Evolutionary conservation across 2,329 filamentous ascomycete species (phyloP), one percentile per base, ranked within the genome.

Genomic region (Fusarium bactridioides): DNA sequence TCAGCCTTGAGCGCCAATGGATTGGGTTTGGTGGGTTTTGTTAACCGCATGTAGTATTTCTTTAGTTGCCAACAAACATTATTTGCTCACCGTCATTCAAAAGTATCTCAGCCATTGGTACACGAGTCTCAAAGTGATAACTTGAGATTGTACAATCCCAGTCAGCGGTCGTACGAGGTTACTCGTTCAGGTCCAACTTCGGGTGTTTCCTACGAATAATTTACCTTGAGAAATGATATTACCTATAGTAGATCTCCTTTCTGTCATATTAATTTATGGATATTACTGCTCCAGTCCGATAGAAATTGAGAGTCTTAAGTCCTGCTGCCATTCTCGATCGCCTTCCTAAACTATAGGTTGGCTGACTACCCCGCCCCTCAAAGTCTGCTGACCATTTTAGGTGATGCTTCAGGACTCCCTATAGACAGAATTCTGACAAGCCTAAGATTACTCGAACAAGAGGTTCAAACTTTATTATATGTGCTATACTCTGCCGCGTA

Each of bases 11-110:
- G 15, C 15, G 6, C 15, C 41, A 43, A 3, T 7, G 15, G 10
- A 11, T 25, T 0, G 0, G 15, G 41, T 2, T 7, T 43, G 2
- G 15, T 3, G 10, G 9, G n/a, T 16, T 25, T 1, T 4, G 7
- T 7, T 23, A 3, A 43, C 4, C 40, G 15, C 15, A 11, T 25
- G 10, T 10, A 11, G 40, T 7, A 4, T 25, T 2, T 25, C 15
- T 4, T 18, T 25, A 25, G 16, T 10, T 43, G 3, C n/a, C n/a
- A 10, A 5, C 13, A 1, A 43, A 43, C 5, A 23, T 7, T 16
- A 16, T 6, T 9, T 7, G 10, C 10, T 18, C 4, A 0, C 23
- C 6, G 12, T 44, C 23, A 9, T 25, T 19, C 23, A 44, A 1
- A 19, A 4, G 23, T 8, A 44, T 18, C 6, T 7, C 10, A 18